These are phyloP conservation scores for Amniculicola lignicola DNA, from an alignment of 495 filamentous ascomycete species.

Conservation along the genomic window DNA sequence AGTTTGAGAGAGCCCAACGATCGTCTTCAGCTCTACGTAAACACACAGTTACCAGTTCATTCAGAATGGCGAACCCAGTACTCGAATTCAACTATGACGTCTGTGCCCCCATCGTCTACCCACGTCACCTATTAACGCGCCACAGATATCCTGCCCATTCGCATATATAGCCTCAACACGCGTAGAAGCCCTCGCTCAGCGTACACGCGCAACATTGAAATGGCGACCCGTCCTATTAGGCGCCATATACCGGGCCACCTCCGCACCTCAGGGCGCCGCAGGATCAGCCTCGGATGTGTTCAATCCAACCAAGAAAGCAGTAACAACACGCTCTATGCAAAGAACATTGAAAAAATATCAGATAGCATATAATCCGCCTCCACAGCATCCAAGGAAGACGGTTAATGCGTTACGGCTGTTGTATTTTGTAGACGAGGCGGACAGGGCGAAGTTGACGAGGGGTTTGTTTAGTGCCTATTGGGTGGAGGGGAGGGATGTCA, in stretches of 20 bases:
- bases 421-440: conserved; percentile 1
- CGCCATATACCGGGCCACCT: conserved; percentile 31
- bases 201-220: conserved; percentile 9
- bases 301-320: conserved; percentile 32
- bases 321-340: conserved; percentile 19
- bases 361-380: conserved; percentile 29
- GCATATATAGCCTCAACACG: conserved; percentile 32
- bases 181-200: conserved; percentile 26
- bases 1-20: too few relatives aligned
- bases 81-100: conserved; percentile 25
- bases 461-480: conserved; percentile 26
- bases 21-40: too few relatives aligned
- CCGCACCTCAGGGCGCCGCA: conserved; percentile 32
- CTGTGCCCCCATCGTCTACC: background rate
- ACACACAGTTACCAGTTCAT: too few relatives aligned
- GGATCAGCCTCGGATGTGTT: conserved; percentile 34
- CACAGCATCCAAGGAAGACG: conserved; percentile 27
- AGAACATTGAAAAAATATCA: conserved; percentile 17
- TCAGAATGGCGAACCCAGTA: conserved; percentile 10
- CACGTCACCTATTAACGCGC: background rate
- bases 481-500: conserved; percentile 27
- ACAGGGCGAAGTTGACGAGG: conserved; percentile 11
- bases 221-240: conserved; percentile 33
- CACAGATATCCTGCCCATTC: conserved; percentile 30
- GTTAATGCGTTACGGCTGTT: conserved; percentile 26